Base-by-base conservation (phyloP, 2,329 filamentous ascomycete genomes). In the Atkinsonella hypoxylon region DNA sequence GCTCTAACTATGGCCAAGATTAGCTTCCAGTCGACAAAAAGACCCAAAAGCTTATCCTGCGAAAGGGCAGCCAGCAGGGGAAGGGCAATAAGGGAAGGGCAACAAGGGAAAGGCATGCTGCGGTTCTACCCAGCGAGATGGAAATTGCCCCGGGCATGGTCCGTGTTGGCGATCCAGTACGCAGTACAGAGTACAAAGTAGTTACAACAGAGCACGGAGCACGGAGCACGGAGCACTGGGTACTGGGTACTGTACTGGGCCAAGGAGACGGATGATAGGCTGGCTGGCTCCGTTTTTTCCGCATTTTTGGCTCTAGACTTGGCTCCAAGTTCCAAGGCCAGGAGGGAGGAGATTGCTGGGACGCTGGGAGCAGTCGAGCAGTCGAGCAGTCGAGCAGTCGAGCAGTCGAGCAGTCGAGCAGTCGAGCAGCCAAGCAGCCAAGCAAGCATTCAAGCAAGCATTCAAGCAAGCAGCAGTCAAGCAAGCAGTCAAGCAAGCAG, bases 11-110 rank as follows among this genome's bases (percentile, higher is more conserved):
- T 26, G n/a, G 39, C 32, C 36, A 41, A 41, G 38, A 32, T 43
- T 43, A 36, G 20, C 17, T 26, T 39, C n/a, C n/a, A n/a, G n/a
- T n/a, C 22, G 39, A 39, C 49, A 47, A 50, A 43, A 10, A 17
- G 20, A 30, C 22, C 43, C 13, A 36, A 47, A 43, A 47, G 49
- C 44, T 51, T 43, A 44, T 47, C 36, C 46, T 42, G 22, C 11
- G 22, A 34, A 36, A 20, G 32, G 46, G n/a, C n/a, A n/a, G 38
- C 38, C 38, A 32, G 32, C 36, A 36, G 11, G 38, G 46, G 18
- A 26, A 15, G 34, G 34, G 11, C 34, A 12, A n/a, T 5, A 3
- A 7, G 36, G 13, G 3, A 20, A 41, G 46, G 38, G 46, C 38
- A 32, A 41, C 36, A 36, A 6, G 38, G 46, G 18, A 26, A 15